Conservation (phyloP, 2,329 filamentous ascomycete genomes). For the Fusarium kyushuense region DNA sequence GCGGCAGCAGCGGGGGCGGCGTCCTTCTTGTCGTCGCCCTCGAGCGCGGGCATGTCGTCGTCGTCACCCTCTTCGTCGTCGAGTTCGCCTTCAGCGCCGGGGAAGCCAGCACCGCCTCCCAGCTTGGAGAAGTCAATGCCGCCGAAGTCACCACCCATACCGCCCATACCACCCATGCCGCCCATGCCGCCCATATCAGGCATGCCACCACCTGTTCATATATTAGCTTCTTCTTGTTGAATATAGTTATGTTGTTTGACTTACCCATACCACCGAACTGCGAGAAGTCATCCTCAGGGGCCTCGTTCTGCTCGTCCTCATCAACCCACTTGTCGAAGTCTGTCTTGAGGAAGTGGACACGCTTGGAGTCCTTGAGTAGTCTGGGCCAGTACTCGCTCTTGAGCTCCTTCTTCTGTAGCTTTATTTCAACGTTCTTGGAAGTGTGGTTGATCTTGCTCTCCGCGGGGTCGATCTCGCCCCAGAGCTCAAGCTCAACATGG, state of each 20-base stretch:
- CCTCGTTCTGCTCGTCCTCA: slow-evolving; percentile 97
- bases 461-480: slow-evolving; percentile 86
- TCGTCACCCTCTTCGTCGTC: slow-evolving; percentile 73
- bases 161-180: slow-evolving; percentile 65
- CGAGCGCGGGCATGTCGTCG: slow-evolving; percentile 85
- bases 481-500: slow-evolving; percentile 88
- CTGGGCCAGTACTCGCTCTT: slow-evolving; percentile 96
- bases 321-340: slow-evolving; percentile 99
- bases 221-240: slow-evolving; percentile 8
- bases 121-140: slow-evolving; percentile 97
- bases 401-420: slow-evolving; percentile 96
- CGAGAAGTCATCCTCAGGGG: slow-evolving; percentile 81
- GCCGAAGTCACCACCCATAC: slow-evolving; percentile 76
- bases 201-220: slow-evolving; percentile 63
- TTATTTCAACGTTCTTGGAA: slow-evolving; percentile 86
- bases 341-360: slow-evolving; percentile 96
- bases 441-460: slow-evolving; percentile 91
- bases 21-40: slow-evolving; percentile 67
- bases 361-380: slow-evolving; percentile 89
- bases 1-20: slow-evolving; percentile 52
- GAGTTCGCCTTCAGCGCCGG: slow-evolving; percentile 63
- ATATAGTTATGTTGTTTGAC: slow-evolving; percentile 46
- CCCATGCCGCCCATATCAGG: slow-evolving; percentile 59
- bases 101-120: slow-evolving; percentile 69
- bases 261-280: slow-evolving; percentile 75